Evolutionary conservation across 164 flowering plant species (phyloP), one percentile per base, ranked within the genome.

Genomic region (Dillenia suffruticosa): DNA sequence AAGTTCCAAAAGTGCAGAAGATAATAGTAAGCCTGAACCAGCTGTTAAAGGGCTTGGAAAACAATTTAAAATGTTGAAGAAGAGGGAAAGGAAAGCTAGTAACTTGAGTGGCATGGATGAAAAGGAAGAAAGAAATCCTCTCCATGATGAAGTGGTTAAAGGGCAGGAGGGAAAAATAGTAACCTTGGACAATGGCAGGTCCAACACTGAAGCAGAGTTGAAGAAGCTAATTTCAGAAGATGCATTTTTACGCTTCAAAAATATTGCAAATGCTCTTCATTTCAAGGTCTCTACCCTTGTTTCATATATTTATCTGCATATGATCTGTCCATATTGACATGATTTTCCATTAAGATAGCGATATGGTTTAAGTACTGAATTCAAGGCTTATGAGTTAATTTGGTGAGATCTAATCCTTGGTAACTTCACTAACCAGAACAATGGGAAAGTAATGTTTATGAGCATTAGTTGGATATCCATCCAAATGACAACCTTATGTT

Each of bases 1-100:
- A 45, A 59, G 62, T 57, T 65, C 78, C 44, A 75, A 77, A 65
- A 58, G 44, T n/a, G 51, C 46, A 19, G 74, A 59, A 22, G 74
- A 68, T 53, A 69, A 61, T 16, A 62, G 47, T 51, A 77, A 76
- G 58, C 50, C 65, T 55, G 84, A 81, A 65, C 72, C 72, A 1
- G 72, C 65, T 62, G 88, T 92, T 59, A 85, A 84, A 72, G 98
- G 98, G 59, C 82, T 92, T 54, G 98, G 98, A 57, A 88, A 83
- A 77, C 74, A 85, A 68, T 84, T 92, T 72, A 91, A 88, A 63
- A 58, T 76, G 62, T 75, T 90, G 77, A 92, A 86, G 75, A 88
- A 77, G 75, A 81, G 86, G 71, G 90, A 84, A 61, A 86, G 69
- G 59, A 77, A 71, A 67, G 46, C 66, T 62, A 66, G 55, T 61